Evolutionary conservation across 2,329 filamentous ascomycete species (phyloP).

Genomic region (Diplodia seriata): DNA sequence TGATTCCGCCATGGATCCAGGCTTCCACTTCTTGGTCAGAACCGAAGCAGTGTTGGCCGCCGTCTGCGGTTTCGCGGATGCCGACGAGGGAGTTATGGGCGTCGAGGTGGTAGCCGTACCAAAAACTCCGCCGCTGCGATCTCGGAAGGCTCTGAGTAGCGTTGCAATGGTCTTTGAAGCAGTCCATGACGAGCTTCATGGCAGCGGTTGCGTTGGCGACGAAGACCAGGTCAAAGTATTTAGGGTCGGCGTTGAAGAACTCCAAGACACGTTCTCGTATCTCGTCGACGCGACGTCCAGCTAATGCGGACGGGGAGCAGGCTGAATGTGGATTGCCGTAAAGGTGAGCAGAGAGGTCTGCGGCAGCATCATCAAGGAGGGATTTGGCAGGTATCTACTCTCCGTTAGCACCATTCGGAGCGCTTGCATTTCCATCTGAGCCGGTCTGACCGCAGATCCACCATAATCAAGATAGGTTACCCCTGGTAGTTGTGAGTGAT

Average conservation of each 20-base stretch:
- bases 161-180: constrained; percentile 70
- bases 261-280: constrained; percentile 67
- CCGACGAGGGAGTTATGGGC: constrained; percentile 89
- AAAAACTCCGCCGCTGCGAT: constrained; percentile 57
- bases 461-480: constrained; percentile 65
- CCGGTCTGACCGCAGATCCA: constrained; percentile 49
- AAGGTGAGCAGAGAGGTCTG: constrained; percentile 73
- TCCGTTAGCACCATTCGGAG: neutral
- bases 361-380: constrained; percentile 78
- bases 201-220: constrained; percentile 91
- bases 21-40: constrained; percentile 66
- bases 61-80: constrained; percentile 71
- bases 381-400: constrained; percentile 77
- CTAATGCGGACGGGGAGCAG: constrained; percentile 71
- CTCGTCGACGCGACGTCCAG: constrained; percentile 70
- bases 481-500: constrained; percentile 23
- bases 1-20: constrained; percentile 64
- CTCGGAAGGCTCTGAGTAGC: constrained; percentile 63
- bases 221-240: constrained; percentile 86
- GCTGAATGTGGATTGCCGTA: constrained; percentile 93
- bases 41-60: constrained; percentile 68
- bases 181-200: constrained; percentile 84
- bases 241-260: constrained; percentile 82
- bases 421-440: neutral
- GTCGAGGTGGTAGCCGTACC: constrained; percentile 82